phyloP scores from a whole-genome alignment of 2,329 filamentous ascomycete genomes.

The Fusarium praegraminearum region DNA sequence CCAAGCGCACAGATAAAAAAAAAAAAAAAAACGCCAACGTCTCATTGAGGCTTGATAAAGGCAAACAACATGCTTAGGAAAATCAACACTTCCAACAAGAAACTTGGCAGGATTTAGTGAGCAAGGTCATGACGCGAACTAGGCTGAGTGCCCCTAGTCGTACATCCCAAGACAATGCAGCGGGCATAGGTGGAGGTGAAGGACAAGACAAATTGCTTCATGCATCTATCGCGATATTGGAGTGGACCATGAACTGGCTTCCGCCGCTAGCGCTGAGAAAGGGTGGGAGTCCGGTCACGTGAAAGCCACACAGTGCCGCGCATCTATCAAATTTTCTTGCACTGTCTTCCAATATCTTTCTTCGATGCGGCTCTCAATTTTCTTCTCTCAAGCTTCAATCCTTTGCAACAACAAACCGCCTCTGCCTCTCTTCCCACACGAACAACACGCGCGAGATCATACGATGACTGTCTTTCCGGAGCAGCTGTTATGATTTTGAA shows the following conservation, averaged over 20 bases:
- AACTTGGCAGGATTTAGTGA: neutral
- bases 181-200: conserved; percentile 2
- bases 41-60: neutral
- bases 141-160: conserved; percentile 15
- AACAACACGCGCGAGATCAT: conserved; percentile 23
- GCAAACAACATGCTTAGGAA: neutral
- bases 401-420: conserved; percentile 29
- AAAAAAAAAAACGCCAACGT: neutral
- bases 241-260: conserved; percentile 22
- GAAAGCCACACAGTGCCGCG: conserved; percentile 42
- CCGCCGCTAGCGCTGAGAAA: conserved; percentile 37
- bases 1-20: neutral
- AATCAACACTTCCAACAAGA: neutral
- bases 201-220: conserved; percentile 36
- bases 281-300: conserved; percentile 44
- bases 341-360: conserved; percentile 53
- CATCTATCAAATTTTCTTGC: conserved; percentile 46
- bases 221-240: conserved; percentile 47
- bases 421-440: conserved; percentile 11
- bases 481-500: conserved; percentile 38
- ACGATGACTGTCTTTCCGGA: conserved; percentile 18
- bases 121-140: conserved; percentile 17
- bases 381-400: conserved; percentile 32
- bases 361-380: conserved; percentile 37
- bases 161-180: conserved; percentile 20